Percentiles rank a stretch among this genome's conserved stretches.
These are phyloP conservation scores for Plenodomus tracheiphilus DNA, from an alignment of 2,329 filamentous ascomycete species.

Conservation along the genomic window DNA sequence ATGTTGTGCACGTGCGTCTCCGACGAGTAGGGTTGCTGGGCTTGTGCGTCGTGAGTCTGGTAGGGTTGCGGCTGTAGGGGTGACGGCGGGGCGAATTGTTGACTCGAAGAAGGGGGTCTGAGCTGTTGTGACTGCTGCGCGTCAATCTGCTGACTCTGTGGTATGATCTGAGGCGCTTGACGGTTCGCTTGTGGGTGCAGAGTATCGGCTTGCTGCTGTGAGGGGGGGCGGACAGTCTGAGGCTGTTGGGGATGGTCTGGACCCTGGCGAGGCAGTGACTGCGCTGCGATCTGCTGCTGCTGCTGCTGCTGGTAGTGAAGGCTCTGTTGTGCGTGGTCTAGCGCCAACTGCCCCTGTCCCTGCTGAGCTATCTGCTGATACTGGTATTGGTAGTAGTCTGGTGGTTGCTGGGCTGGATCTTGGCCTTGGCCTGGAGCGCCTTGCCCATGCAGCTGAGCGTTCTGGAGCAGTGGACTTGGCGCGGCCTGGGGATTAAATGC, in stretches of 20 bases:
- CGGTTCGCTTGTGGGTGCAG: slow-evolving; percentile 38
- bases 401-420: slow-evolving; percentile 30
- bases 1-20: slow-evolving; percentile 33
- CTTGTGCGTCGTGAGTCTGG: slow-evolving; percentile 38
- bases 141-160: slow-evolving; percentile 33
- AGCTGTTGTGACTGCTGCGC: slow-evolving; percentile 35
- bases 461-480: slow-evolving; percentile 33
- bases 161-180: slow-evolving; percentile 34
- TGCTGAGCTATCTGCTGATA: slow-evolving; percentile 32
- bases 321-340: slow-evolving; percentile 30
- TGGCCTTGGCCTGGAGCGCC: slow-evolving; percentile 29
- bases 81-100: slow-evolving; percentile 41
- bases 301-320: slow-evolving; percentile 34
- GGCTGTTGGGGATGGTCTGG: slow-evolving; percentile 34
- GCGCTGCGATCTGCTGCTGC: slow-evolving; percentile 28
- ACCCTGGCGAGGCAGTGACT: slow-evolving; percentile 36
- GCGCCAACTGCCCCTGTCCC: slow-evolving; percentile 28
- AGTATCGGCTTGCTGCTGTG: slow-evolving; percentile 36
- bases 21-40: slow-evolving; percentile 25
- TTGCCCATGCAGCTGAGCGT: slow-evolving; percentile 35
- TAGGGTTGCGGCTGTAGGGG: slow-evolving; percentile 38
- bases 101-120: slow-evolving; percentile 36
- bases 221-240: slow-evolving; percentile 27
- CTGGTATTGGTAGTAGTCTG: slow-evolving; percentile 37
- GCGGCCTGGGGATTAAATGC: slow-evolving; percentile 37